Conservation (phyloP, 306 rosid species). For the Prunus kanzakura region DNA sequence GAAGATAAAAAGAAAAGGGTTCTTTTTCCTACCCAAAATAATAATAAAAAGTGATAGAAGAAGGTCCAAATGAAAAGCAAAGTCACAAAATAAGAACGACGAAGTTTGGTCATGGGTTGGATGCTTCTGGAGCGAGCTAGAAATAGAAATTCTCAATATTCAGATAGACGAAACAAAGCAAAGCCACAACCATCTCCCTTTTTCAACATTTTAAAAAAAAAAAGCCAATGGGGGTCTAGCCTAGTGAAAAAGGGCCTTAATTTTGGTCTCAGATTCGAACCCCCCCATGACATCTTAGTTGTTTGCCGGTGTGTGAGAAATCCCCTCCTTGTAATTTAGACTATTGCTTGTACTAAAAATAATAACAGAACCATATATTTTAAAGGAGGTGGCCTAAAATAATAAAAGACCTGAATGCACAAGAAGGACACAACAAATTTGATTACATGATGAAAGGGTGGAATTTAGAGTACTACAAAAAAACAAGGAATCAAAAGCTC, state of each 20-base stretch:
- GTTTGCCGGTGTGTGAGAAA: too few relatives aligned
- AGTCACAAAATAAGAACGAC: slow-evolving; percentile 39
- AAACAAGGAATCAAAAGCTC: slow-evolving; percentile 15
- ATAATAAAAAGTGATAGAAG: slow-evolving; percentile 14
- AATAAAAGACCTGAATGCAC: slow-evolving; percentile 1
- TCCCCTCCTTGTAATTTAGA: too few relatives aligned
- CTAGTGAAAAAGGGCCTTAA: too few relatives aligned
- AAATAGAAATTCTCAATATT: slow-evolving; percentile 22
- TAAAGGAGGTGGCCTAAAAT: neutral
- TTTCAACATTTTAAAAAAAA: neutral
- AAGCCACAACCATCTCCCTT: slow-evolving; percentile 11
- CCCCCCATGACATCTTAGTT: too few relatives aligned
- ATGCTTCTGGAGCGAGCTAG: slow-evolving; percentile 39
- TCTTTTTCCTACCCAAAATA: neutral
- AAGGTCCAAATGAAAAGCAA: slow-evolving; percentile 19
- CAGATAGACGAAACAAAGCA: slow-evolving; percentile 18
- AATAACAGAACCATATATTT: neutral
- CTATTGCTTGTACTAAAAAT: too few relatives aligned
- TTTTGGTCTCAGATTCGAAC: too few relatives aligned
- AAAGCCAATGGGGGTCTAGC: too few relatives aligned
- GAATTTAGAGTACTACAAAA: slow-evolving; percentile 12
- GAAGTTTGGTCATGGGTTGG: slow-evolving; percentile 35
- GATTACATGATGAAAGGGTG: slow-evolving; percentile 15
- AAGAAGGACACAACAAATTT: slow-evolving; percentile 17
- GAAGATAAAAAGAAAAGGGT: slow-evolving; percentile 7